Conservation (phyloP, 495 filamentous ascomycete species). For the Parmelia sp. region DNA sequence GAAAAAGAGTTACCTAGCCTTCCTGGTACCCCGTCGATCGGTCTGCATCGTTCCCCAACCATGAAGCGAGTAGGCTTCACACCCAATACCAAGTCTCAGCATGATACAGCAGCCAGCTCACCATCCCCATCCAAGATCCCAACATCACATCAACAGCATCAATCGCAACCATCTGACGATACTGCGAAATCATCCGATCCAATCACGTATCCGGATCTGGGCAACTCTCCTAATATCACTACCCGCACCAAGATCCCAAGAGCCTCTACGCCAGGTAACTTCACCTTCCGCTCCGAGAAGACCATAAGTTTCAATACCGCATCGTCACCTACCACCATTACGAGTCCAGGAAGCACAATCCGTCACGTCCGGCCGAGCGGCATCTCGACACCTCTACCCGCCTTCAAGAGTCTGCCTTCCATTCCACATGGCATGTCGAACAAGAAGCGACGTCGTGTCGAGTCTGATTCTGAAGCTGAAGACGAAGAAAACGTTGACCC, state of each 20-base stretch:
- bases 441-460: slow-evolving; percentile 61
- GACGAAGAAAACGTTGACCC: slow-evolving; percentile 30
- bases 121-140: slow-evolving; percentile 43
- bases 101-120: slow-evolving; percentile 35
- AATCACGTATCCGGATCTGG: slow-evolving; percentile 37
- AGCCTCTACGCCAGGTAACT: slow-evolving; percentile 40
- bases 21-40: slow-evolving; percentile 23
- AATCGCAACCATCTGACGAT: slow-evolving; percentile 6
- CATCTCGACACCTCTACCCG: slow-evolving; percentile 19
- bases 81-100: slow-evolving; percentile 42
- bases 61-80: slow-evolving; percentile 60
- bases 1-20: slow-evolving; percentile 40
- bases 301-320: slow-evolving; percentile 45
- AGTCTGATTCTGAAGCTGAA: slow-evolving; percentile 29
- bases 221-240: slow-evolving; percentile 29
- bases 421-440: slow-evolving; percentile 65
- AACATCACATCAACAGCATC: slow-evolving; percentile 17
- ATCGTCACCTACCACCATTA: not conserved
- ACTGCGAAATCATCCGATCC: slow-evolving; percentile 31
- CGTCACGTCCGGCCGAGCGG: slow-evolving; percentile 50
- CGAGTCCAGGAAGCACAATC: slow-evolving; percentile 48
- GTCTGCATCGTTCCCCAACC: slow-evolving; percentile 35
- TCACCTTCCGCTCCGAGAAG: slow-evolving; percentile 55
- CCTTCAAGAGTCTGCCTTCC: slow-evolving; percentile 36
- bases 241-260: slow-evolving; percentile 19